These are phyloP conservation scores for Alternaria ethzedia DNA, from an alignment of 2,329 filamentous ascomycete species.

Conservation along the genomic window DNA sequence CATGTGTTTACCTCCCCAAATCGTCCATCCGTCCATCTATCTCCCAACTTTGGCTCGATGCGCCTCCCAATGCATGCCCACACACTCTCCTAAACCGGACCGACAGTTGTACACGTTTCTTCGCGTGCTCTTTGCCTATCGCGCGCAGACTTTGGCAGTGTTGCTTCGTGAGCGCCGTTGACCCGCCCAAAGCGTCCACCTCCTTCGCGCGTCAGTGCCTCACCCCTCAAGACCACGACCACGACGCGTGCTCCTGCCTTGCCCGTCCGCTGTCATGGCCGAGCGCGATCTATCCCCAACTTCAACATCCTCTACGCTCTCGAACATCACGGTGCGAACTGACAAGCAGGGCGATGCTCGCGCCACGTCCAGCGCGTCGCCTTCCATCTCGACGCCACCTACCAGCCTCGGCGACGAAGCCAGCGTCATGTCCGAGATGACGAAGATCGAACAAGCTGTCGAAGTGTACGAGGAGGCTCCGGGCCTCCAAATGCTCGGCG, in stretches of 20 bases:
- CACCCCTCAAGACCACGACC: slow-evolving; percentile 30
- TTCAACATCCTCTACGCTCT: slow-evolving; percentile 51
- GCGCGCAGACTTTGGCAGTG: slow-evolving; percentile 45
- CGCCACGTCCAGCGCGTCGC: slow-evolving; percentile 60
- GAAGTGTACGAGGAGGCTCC: slow-evolving; percentile 32
- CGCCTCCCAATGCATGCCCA: slow-evolving; percentile 35
- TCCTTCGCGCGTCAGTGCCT: slow-evolving; percentile 44
- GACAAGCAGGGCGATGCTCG: slow-evolving; percentile 40
- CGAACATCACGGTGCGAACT: slow-evolving; percentile 49
- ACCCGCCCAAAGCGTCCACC: slow-evolving; percentile 28
- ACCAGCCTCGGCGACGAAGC: slow-evolving; percentile 69
- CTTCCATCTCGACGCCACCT: slow-evolving; percentile 66
- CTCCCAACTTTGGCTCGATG: slow-evolving; percentile 20
- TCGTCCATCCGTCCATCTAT: slow-evolving; percentile 37
- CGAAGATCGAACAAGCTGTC: slow-evolving; percentile 37
- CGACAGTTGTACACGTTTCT: slow-evolving; percentile 19
- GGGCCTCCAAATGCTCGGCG: slow-evolving; percentile 12
- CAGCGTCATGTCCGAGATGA: slow-evolving; percentile 58
- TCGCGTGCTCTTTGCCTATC: slow-evolving; percentile 19
- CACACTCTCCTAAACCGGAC: slow-evolving; percentile 27
- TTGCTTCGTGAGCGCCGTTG: slow-evolving; percentile 33
- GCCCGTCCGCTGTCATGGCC: slow-evolving; percentile 36
- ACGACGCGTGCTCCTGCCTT: slow-evolving; percentile 24
- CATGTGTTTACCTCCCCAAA: slow-evolving; percentile 43
- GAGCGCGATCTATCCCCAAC: slow-evolving; percentile 44